Percentiles rank a stretch among this genome's conserved stretches.
Conservation (phyloP, 139 green algal species). For the Chlamydomonas eustigma region DNA sequence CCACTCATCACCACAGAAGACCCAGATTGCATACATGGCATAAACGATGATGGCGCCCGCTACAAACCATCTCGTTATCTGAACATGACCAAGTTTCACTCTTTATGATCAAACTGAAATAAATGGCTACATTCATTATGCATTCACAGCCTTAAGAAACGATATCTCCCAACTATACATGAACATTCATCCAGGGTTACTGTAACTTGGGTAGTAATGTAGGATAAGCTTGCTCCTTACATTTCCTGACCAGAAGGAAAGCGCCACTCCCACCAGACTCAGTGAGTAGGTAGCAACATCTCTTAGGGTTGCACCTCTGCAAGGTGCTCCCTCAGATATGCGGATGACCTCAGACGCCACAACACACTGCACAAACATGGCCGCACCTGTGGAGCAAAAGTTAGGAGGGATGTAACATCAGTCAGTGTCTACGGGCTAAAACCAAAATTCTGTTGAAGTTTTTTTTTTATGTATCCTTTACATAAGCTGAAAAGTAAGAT, state of each 20-base stretch:
- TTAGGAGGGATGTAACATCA: no score
- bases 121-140: no score
- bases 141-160: no score
- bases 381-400: conserved; percentile 53
- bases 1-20: conserved; percentile 72
- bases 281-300: conserved; percentile 64
- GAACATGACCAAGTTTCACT: not conserved
- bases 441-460: no score
- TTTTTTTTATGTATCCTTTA: no score
- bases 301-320: conserved; percentile 67
- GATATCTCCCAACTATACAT: no score
- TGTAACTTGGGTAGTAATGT: no score
- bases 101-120: not conserved
- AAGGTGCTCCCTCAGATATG: conserved; percentile 48
- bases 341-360: conserved; percentile 50
- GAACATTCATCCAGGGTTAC: no score
- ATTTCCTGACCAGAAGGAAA: conserved; percentile 39
- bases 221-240: no score
- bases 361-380: conserved; percentile 78
- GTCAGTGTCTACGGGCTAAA: no score
- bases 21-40: conserved; percentile 55
- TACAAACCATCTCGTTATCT: conserved; percentile 49
- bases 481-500: no score
- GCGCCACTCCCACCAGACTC: conserved; percentile 33
- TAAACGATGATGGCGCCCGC: conserved; percentile 56